Evolutionary conservation across 1,139 yeast species (phyloP), one percentile per base, ranked within the genome.

Genomic region (Debaryomyces nepalensis): DNA sequence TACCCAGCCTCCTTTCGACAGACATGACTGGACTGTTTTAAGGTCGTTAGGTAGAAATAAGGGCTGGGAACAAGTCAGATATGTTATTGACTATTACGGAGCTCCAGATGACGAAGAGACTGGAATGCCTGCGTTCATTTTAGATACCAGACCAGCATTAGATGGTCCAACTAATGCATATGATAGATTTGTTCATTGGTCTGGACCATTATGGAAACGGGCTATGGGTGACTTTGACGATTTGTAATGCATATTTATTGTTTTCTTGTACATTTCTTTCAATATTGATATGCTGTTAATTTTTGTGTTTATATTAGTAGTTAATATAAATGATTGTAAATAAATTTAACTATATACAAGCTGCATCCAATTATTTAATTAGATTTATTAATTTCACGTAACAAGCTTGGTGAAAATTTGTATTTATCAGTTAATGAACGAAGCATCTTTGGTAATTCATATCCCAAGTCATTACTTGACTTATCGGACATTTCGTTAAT

Each of bases 21-120:
- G 99, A 63, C 99, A 95, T 58, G 99, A 95, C 66, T 95, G 99
- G 99, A 87, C 96, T 3, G 96, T 95, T 5, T 73, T 91, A 54
- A 77, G 99, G 53, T 74, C 70, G 4, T 66, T 49, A 50, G 91
- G 87, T 55, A 45, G 43, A 14, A 74, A 51, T 63, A 48, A 65
- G 30, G 74, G 70, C 4, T 73, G 78, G 78, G 54, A 61, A 24
- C 81, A 66, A 81, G 93, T 63, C 18, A 78, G 99, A 49, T 95
- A 95, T 56, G 96, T 95, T 26, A 90, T 95, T 56, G 99, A 95
- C 63, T 95, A 91, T 64, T 95, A 95, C 61, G 73, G 82, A 14
- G 96, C 96, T 1, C 96, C 96, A 1, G 97, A 95, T 42, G 97
- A 88, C 54, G 91, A 83, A 52, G 84, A 79, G 14, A 81, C 87